These are phyloP conservation scores for Nannochloris sp. DNA, from an alignment of 139 green algal species.

Conservation along the genomic window DNA sequence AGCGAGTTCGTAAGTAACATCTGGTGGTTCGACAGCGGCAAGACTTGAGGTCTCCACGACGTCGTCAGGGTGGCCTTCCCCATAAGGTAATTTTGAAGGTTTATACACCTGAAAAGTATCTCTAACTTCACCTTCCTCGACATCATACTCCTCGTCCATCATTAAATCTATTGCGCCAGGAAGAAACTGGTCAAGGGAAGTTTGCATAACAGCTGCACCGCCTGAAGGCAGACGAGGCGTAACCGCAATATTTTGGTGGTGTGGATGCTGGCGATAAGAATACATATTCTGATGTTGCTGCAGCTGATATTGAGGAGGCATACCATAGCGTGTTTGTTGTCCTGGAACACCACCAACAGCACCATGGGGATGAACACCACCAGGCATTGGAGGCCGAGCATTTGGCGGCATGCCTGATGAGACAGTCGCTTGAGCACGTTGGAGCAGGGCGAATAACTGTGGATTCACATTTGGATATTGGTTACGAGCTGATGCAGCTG, in stretches of 20 bases:
- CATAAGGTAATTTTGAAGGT: conserved; percentile 37
- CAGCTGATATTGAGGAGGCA: background rate
- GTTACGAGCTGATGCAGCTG: too few relatives aligned
- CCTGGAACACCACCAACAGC: too few relatives aligned
- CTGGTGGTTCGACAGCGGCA: conserved; percentile 37
- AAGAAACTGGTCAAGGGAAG: background rate
- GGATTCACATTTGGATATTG: too few relatives aligned
- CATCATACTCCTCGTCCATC: conserved; percentile 23
- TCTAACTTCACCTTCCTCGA: conserved; percentile 13
- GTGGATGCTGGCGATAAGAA: background rate
- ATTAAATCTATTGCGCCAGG: background rate
- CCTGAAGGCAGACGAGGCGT: too few relatives aligned
- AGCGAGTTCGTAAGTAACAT: conserved; percentile 35
- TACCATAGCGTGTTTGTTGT: background rate
- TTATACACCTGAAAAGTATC: conserved; percentile 34
- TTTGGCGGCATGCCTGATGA: too few relatives aligned
- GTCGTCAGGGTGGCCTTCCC: conserved; percentile 38
- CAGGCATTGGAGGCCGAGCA: background rate
- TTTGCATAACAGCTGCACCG: background rate
- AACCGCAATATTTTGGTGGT: too few relatives aligned
- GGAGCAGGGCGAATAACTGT: too few relatives aligned
- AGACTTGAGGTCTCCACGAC: conserved; percentile 55
- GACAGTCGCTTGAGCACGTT: too few relatives aligned
- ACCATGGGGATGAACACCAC: too few relatives aligned
- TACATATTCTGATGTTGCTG: background rate